Evolutionary conservation across 768 basidiomycete species (phyloP), one percentile per base, ranked within the genome.

Genomic region (Paxillus ammoniavirescens): DNA sequence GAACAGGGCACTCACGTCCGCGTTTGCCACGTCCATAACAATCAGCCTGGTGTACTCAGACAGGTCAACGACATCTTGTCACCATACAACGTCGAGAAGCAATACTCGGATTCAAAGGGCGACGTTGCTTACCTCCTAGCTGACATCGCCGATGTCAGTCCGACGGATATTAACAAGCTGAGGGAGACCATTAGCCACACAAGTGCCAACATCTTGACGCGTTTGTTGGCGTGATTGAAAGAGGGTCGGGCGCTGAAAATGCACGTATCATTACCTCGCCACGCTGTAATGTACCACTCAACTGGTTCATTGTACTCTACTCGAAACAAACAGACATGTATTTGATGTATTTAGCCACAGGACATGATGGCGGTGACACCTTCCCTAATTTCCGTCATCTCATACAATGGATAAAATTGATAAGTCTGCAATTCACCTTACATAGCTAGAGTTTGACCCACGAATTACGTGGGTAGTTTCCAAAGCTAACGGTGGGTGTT

Each of bases 71-170:
- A 95, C 61, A 88, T 90, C 30, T 76, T 99, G 40, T 89, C 90
- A 46, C 87, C 92, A 37, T 93, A 95, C 81, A 98, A 99, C 72
- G 95, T 99, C 68, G 94, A 96, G 75, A 98, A 98, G 77, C 97
- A 98, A 74, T 98, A 88, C 73, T 94, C 96, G n/a, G 97, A 99
- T 67, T 93, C 92, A 43, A 93, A 93, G 75, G 90, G 89, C 56
- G 91, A 93, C 49, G 73, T 93, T 47, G 93, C 95, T 23, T 98
- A 98, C 72, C 81, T 99, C 58, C 89, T 99, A 85, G 95, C 95
- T 12, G 97, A 99, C 70, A 98, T 99, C 59, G 86, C 91, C 18
- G 83, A 92, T 58, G 94, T 98, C 60, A 91, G 89, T 66, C 81
- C 83, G 55, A 75, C 77, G 50, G 91, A 97, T 65, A 77, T 96